Base-by-base conservation (phyloP, 768 basidiomycete species). In the Panaeolus papilionaceus region DNA sequence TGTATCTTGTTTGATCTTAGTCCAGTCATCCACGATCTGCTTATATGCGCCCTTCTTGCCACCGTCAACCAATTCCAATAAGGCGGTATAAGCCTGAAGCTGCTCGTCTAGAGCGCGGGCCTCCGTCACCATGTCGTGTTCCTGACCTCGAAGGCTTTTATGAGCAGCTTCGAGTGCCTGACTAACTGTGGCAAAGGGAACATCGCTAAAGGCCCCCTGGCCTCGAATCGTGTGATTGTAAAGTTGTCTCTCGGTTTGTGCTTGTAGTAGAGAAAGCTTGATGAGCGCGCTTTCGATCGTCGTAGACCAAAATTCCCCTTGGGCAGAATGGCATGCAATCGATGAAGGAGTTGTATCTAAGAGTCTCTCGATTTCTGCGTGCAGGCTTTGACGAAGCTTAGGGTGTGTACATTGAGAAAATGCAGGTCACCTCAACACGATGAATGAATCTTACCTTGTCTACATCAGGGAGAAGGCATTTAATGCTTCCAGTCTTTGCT, bases 21-120 rank as follows among this genome's bases (percentile, higher is more conserved):
- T 77, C 81, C 82, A 85, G 67, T 87, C 86, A 54, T 81, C 77
- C 10, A 85, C 79, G 18, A 86, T 74, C 72, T 86, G 85, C 61
- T 72, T 75, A 68, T 83, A 86, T 42, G 83, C 82, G 3, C 77
- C 77, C 14, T 16, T 58, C 11, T 72, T 69, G 9, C 70, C 73
- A 3, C 83, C 82, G 38, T 86, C 84, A 4, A 85, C 80, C 33
- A 85, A 66, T 23, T 71, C 68, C 40, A 86, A 75, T 68, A 86
- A 63, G 12, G 71, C 69, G 67, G 83, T 79, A 66, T 86, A 86
- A 65, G 80, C 82, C 37, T 70, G 74, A 18, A 86, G 65, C 66
- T 83, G 79, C 10, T 64, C 71, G 66, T 85, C 83, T 9, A 87
- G 71, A 39, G 62, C 67, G 14, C 65, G 66, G 61, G 77, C 79